Base-by-base conservation (phyloP, 257 asterid genomes). In the Fraxinus pennsylvanica region DNA sequence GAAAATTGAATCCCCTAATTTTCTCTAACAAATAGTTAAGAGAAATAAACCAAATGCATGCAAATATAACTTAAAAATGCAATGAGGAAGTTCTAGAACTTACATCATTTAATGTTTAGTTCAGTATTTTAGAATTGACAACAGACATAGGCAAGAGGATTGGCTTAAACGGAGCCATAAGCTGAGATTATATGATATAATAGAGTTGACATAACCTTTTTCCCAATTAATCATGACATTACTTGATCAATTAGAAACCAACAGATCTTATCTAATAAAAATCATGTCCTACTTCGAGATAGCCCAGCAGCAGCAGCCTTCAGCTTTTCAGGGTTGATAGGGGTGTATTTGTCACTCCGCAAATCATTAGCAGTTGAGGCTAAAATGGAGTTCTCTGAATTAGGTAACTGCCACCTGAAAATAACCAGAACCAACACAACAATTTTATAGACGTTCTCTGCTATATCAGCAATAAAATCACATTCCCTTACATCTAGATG, bases 311-410 rank as follows among this genome's bases (percentile, higher is more conserved):
- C 91, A 50, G 93, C 96, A 76, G 93, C 98, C 76, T 86, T 92
- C 85, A 94, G 73, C 80, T 94, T 94, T 68, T 92, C 96, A 2
- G 98, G 89, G 80, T 86, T 87, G 70, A 88, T 83, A 0, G 91
- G 76, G 25, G 90, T 65, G 66, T 89, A 54, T 76, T 80, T 92
- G 84, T 92, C 94, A 10, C 57, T 85, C 74, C 97, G 87, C 80
- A 91, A 82, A 73, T 92, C 97, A 76, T 92, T 92, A 1, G 97
- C 97, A 6, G 97, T 94, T 13, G 99, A 94, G 73, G 97, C 93
- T 77, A 84, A n/a, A 74, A 85, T 63, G n/a, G 90, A 47, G 75
- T 82, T 86, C 68, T 90, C 88, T 30, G 92, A 79, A 71, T 76
- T 59, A n/a, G 99, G 99, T 75, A 92, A 61, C 85, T 92, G 89